These are phyloP conservation scores for Erythrophleum ivorense DNA, from an alignment of 331 rosid species.

Conservation along the genomic window DNA sequence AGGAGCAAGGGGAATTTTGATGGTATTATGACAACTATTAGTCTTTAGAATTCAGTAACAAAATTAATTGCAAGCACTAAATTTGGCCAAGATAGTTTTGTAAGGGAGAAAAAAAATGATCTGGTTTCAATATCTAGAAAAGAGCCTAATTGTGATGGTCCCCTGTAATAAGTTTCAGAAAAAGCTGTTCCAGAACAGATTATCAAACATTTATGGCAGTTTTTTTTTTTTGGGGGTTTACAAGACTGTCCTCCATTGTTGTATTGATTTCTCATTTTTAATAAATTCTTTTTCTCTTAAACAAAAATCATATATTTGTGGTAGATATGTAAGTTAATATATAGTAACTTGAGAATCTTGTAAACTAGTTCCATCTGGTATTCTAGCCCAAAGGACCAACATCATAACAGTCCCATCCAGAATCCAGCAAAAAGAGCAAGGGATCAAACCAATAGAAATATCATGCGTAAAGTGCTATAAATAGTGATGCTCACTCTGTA, in stretches of 20 bases:
- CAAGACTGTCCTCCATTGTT: neutral
- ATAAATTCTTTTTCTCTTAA: neutral
- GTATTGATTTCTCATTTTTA: too few species aligned
- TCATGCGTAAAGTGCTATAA: constrained; percentile 21
- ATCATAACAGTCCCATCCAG: neutral
- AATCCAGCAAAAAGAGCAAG: neutral
- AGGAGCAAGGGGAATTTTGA: neutral
- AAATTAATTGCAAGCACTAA: constrained; percentile 5
- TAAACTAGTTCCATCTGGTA: constrained; percentile 9
- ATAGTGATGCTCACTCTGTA: constrained; percentile 66
- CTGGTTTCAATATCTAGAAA: neutral
- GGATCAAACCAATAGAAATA: constrained; percentile 7
- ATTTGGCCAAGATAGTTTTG: constrained; percentile 7
- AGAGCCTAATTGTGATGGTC: neutral
- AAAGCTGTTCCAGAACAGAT: neutral
- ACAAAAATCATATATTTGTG: neutral
- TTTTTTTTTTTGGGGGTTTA: neutral
- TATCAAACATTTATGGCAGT: neutral
- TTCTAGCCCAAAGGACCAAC: constrained; percentile 21
- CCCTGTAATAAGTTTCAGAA: neutral
- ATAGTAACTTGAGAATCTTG: constrained; percentile 1
- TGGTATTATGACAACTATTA: neutral
- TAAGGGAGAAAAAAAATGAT: neutral
- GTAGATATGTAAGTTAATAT: constrained; percentile 12
- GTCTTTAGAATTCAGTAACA: neutral